Percentiles rank a stretch among this genome's conserved stretches.
These are phyloP conservation scores for Zea mays DNA, from an alignment of 176 grass and related monocot species.

Conservation along the genomic window DNA sequence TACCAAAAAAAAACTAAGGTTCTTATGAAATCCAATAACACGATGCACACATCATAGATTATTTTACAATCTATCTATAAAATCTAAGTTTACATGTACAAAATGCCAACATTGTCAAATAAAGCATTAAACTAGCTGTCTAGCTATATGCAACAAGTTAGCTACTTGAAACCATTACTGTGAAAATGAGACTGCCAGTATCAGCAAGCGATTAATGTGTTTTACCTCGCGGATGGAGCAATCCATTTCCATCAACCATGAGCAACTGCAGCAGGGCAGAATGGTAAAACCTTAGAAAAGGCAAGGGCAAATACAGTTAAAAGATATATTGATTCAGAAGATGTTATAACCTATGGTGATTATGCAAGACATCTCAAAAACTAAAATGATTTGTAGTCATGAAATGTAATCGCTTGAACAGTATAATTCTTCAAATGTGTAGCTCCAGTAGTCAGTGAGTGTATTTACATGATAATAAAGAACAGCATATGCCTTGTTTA, in stretches of 20 bases:
- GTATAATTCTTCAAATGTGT: background rate
- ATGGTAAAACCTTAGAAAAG: conserved; percentile 33
- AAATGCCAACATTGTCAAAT: no score
- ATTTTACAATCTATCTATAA: no score
- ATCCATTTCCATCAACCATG: conserved; percentile 98
- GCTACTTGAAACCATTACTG: background rate
- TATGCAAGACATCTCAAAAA: background rate
- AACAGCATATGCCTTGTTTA: no score
- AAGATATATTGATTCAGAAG: background rate
- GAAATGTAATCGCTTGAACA: background rate
- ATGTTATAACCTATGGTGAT: background rate
- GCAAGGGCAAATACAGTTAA: conserved; percentile 6
- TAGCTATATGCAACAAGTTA: no score
- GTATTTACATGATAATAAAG: no score
- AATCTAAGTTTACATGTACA: no score
- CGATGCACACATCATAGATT: no score
- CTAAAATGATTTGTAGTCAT: background rate
- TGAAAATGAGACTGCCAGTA: background rate
- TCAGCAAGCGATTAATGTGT: background rate
- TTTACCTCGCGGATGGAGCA: conserved; percentile 90
- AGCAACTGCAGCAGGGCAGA: conserved; percentile 65
- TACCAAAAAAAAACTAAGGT: no score
- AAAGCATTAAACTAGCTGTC: no score
- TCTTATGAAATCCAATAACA: no score
- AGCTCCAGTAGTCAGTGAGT: background rate